Evolutionary conservation across 768 basidiomycete species (phyloP).

Genomic region (Tephrocybe sp.): DNA sequence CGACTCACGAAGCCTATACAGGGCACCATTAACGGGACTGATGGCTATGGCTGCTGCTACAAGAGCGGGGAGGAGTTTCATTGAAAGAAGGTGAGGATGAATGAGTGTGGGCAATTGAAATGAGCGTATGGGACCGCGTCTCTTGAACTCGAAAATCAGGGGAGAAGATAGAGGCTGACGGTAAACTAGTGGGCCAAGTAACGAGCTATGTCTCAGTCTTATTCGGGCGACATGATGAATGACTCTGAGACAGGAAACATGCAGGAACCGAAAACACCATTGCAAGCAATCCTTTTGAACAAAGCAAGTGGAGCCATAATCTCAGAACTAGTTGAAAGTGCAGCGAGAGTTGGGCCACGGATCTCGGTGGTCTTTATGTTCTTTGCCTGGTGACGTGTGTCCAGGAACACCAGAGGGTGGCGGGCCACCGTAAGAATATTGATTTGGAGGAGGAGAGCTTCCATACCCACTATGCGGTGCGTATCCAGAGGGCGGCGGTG

Average conservation of each 20-base stretch:
- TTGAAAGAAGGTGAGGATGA: not conserved
- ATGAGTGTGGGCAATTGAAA: conserved; percentile 1
- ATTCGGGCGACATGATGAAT: conserved; percentile 9
- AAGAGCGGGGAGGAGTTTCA: conserved; percentile 2
- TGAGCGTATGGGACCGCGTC: not conserved
- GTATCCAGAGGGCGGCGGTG: conserved; percentile 6
- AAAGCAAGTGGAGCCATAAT: not conserved
- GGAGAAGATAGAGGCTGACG: not conserved
- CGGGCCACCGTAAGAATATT: conserved; percentile 11
- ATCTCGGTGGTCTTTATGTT: not conserved
- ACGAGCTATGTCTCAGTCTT: conserved; percentile 1
- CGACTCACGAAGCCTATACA: conserved; percentile 10
- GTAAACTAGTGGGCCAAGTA: not conserved
- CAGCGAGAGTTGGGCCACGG: no score
- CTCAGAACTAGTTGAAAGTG: no score
- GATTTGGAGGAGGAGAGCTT: conserved; percentile 11
- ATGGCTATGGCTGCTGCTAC: conserved; percentile 5
- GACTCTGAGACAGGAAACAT: not conserved
- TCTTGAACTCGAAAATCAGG: not conserved
- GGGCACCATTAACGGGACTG: not conserved
- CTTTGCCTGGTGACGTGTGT: not conserved
- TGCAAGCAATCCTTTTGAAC: not conserved
- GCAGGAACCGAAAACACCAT: not conserved
- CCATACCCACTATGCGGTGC: conserved; percentile 8
- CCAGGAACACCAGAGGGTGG: conserved; percentile 7